Evolutionary conservation across 805 yeast species (phyloP), one percentile per base, ranked within the genome.

Genomic region (Wickerhamiella kurtzmanii): DNA sequence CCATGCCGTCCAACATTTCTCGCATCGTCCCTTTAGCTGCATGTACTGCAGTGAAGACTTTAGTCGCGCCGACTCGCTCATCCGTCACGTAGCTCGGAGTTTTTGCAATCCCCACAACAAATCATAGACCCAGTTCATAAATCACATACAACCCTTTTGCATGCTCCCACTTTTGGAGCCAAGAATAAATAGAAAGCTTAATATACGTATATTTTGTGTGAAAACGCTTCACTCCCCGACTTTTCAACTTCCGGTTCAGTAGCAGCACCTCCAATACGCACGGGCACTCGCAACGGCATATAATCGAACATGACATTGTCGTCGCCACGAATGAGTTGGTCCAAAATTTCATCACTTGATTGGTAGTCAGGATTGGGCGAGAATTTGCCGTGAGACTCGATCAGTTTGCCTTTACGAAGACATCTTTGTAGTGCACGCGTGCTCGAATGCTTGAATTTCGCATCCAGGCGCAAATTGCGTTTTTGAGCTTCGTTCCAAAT

Each of bases 361-460:
- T 58, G 66, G 52, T 53, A 60, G 39, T 54, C 59, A 9, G 55
- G 48, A 49, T 64, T 64, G 32, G 60, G 59, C 35, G 45, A 52
- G 48, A 60, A 64, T 39, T 54, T 52, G 16, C 58, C 58, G 36
- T 59, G 63, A 4, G 53, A 53, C 46, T 60, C 60, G 22, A 56
- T 40, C 22, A 64, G 56, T 18, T 64, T 51, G 41, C 67, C 66
- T 43, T 62, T 55, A 22, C 68, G 52, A 17, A 64, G 55, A 4
- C 62, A 64, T 1, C 68, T 52, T 46, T 64, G 68, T 40, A 64
- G 48, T n/a, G 68, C 68, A 37, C 67, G 55, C 16, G 63, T 57
- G 1, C 65, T 64, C 0, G 64, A 56, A 45, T 64, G 67, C 35
- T 60, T 56, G 51, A 64, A 62, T 4, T 60, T 47, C 8, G 64